Evolutionary conservation across 495 filamentous ascomycete genomes (phyloP).

Genomic region (Hypoxylon trugodes): DNA sequence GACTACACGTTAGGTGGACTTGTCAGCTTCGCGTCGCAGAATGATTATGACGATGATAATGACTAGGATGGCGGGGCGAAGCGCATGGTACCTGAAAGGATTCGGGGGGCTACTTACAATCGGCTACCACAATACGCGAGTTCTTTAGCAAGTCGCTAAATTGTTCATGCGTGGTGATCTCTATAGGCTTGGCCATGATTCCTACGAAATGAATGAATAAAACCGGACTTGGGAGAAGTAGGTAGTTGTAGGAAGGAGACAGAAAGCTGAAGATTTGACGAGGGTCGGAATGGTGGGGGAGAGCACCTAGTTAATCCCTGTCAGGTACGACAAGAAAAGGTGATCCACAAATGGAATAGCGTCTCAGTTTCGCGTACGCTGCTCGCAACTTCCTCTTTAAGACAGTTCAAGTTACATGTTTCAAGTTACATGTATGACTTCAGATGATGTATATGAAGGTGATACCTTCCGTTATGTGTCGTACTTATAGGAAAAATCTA

Average conservation of each 20-base stretch:
- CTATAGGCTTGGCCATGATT: conserved; percentile 70
- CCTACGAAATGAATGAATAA: conserved; percentile 12
- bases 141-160: conserved; percentile 72
- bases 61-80: conserved; percentile 37
- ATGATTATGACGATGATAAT: conserved; percentile 19
- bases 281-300: conserved; percentile 25
- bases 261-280: conserved; percentile 16
- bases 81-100: conserved; percentile 13
- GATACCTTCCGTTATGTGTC: too few species aligned
- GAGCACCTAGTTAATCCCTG: conserved; percentile 30
- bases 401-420: neutral
- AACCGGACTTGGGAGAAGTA: neutral
- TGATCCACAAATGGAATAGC: conserved; percentile 16
- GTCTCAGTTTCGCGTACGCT: too few species aligned
- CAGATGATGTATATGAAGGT: neutral
- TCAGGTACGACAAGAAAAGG: conserved; percentile 23
- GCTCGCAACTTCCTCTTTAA: neutral
- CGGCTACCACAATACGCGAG: conserved; percentile 78
- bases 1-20: conserved; percentile 62
- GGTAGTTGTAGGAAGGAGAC: conserved; percentile 1
- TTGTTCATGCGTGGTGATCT: conserved; percentile 75
- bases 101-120: conserved; percentile 71
- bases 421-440: neutral
- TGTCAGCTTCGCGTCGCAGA: conserved; percentile 37
- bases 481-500: too few species aligned